Evolutionary conservation across 495 filamentous ascomycete species (phyloP), one percentile per base, ranked within the genome.

Genomic region (Umbilicaria muhlenbergii): DNA sequence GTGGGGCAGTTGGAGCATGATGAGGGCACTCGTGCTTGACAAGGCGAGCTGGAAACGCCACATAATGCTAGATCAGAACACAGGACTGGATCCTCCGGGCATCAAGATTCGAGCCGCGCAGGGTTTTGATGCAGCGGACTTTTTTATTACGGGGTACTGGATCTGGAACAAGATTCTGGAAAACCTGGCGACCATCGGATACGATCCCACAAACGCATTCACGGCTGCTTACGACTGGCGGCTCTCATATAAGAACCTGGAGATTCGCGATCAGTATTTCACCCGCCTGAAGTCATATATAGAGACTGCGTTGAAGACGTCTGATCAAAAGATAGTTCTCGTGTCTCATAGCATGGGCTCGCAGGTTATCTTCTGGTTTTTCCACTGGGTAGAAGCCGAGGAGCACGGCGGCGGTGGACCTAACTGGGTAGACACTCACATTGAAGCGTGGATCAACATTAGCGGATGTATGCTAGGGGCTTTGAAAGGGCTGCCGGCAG

Each of bases 101-200:
- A 81, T 96, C 53, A 96, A 96, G 62, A 65, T 98, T 11, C 77
- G 92, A 36, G 87, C 91, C 17, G 88, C 92, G 0, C 92, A 96
- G 60, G 91, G 91, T 3, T 98, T 98, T 56, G 91, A 98, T 59
- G 92, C 91, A 7, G 86, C 91, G n/a, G 91, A 98, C 65, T 95
- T 96, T 57, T 73, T 71, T 54, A 71, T 71, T 49, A 73, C 74
- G 24, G 80, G 80, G 8, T 98, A 98, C 60, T 98, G 91, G 91
- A 95, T 98, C 47, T 98, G 92, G 91, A 93, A 81, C 53, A 98
- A 98, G 63, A 94, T 98, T 42, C 62, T 98, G 19, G 89, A 98
- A 56, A 96, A 98, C 53, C 66, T 98, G 39, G 91, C 91, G 1
- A 87, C 82, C 2, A 81, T 98, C 46, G 92, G 91, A 15, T 96